These are phyloP conservation scores for Tetrahymena thermophila DNA, from an alignment of 73 alveolate genomes.

Conservation along the genomic window DNA sequence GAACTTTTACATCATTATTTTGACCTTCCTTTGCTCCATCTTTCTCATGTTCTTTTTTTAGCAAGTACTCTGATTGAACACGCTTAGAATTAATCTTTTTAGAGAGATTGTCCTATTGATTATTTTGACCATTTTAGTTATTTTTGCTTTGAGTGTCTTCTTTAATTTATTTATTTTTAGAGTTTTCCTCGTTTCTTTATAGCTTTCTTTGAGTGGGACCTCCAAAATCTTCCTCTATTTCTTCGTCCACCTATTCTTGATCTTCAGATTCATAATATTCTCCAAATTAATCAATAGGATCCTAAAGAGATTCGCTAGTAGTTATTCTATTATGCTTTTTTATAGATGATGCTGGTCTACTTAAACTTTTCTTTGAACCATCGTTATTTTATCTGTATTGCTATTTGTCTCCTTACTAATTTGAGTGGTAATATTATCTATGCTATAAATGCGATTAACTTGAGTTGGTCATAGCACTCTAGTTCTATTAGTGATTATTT, in stretches of 20 bases:
- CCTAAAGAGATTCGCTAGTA: neutral
- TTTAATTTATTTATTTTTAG: neutral
- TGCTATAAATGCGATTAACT: neutral
- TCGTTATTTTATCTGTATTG: neutral
- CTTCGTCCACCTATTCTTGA: neutral
- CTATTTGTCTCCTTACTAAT: neutral
- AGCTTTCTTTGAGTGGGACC: neutral
- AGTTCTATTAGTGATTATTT: neutral
- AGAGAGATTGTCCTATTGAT: neutral
- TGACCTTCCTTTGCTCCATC: neutral
- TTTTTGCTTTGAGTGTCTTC: neutral
- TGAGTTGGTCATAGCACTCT: neutral
- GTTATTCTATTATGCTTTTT: neutral
- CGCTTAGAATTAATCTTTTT: neutral
- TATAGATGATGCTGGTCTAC: neutral
- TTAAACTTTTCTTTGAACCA: neutral
- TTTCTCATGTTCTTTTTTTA: neutral
- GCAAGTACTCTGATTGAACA: neutral
- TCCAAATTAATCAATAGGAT: neutral
- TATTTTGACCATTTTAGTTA: neutral
- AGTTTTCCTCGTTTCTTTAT: neutral
- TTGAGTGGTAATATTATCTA: neutral
- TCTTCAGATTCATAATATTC: neutral
- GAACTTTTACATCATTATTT: neutral
- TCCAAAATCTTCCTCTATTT: neutral